Evolutionary conservation across 257 asterid species (phyloP).

Genomic region (Rhazya stricta): DNA sequence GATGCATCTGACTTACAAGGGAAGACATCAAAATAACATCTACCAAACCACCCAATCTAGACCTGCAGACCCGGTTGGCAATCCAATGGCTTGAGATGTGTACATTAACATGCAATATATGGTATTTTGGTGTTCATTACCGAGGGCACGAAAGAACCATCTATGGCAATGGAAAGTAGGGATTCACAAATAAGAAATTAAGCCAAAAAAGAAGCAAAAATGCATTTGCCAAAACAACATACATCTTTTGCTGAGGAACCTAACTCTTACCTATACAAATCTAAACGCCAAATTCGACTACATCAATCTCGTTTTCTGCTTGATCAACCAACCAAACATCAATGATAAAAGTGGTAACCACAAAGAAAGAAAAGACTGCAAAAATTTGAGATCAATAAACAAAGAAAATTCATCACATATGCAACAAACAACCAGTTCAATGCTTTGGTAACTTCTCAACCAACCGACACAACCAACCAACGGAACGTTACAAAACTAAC

Average conservation of each 20-base stretch:
- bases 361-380: background rate
- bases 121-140: too few relatives aligned
- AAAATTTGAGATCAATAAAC: background rate
- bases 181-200: background rate
- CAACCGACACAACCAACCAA: slow-evolving; percentile 15
- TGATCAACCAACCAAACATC: too few relatives aligned
- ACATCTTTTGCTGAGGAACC: background rate
- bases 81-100: too few relatives aligned
- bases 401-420: background rate
- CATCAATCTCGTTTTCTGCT: background rate
- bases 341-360: background rate
- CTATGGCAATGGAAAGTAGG: background rate
- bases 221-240: background rate
- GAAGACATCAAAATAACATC: background rate
- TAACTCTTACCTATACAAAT: background rate
- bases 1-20: background rate
- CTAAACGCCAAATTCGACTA: background rate
- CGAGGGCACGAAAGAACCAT: too few relatives aligned
- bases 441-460: background rate
- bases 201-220: background rate
- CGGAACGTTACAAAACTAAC: background rate
- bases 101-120: too few relatives aligned
- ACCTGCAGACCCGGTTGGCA: too few relatives aligned
- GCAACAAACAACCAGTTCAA: slow-evolving; percentile 6
- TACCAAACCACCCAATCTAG: too few relatives aligned